Evolutionary conservation across 2,329 filamentous ascomycete genomes (phyloP).

Genomic region (Coniochaeta sp.): DNA sequence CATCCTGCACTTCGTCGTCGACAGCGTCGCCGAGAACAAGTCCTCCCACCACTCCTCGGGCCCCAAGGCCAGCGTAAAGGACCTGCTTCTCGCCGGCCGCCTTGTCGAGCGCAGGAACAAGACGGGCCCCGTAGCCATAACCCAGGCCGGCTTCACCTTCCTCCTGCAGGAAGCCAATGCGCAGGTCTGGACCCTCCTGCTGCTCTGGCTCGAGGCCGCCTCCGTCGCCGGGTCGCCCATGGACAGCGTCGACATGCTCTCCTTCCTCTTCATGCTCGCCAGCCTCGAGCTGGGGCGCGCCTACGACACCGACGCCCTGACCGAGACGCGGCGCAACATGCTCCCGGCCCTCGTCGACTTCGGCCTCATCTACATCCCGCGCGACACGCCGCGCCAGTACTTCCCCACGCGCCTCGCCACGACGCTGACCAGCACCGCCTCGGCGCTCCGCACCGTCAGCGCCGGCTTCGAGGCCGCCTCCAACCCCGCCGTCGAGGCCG

Average conservation of each 20-base stretch:
- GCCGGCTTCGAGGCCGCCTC: slow-evolving; percentile 61
- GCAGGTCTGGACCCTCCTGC: slow-evolving; percentile 91
- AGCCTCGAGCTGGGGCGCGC: slow-evolving; percentile 86
- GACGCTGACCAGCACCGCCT: slow-evolving; percentile 72
- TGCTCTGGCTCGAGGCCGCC: slow-evolving; percentile 86
- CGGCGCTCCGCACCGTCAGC: slow-evolving; percentile 62
- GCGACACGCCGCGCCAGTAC: slow-evolving; percentile 52
- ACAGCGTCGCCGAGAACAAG: slow-evolving; percentile 50
- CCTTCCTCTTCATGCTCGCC: slow-evolving; percentile 92
- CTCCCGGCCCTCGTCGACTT: slow-evolving; percentile 88
- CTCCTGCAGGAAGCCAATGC: slow-evolving; percentile 91
- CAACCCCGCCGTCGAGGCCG: slow-evolving; percentile 37
- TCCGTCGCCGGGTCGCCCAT: slow-evolving; percentile 50
- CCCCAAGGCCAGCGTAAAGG: slow-evolving; percentile 73
- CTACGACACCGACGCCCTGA: slow-evolving; percentile 81
- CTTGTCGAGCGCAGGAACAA: slow-evolving; percentile 58
- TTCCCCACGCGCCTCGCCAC: slow-evolving; percentile 93
- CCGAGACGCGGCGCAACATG: slow-evolving; percentile 76
- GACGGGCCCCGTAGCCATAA: slow-evolving; percentile 48
- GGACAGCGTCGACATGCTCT: slow-evolving; percentile 88
- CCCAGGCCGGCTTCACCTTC: slow-evolving; percentile 89
- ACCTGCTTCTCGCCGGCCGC: slow-evolving; percentile 71
- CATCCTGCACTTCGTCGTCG: slow-evolving; percentile 92
- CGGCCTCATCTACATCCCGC: slow-evolving; percentile 75
- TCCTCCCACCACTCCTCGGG: slow-evolving; percentile 38